Conservation (phyloP, 2,329 filamentous ascomycete species). For the Ramularia endophylla region DNA sequence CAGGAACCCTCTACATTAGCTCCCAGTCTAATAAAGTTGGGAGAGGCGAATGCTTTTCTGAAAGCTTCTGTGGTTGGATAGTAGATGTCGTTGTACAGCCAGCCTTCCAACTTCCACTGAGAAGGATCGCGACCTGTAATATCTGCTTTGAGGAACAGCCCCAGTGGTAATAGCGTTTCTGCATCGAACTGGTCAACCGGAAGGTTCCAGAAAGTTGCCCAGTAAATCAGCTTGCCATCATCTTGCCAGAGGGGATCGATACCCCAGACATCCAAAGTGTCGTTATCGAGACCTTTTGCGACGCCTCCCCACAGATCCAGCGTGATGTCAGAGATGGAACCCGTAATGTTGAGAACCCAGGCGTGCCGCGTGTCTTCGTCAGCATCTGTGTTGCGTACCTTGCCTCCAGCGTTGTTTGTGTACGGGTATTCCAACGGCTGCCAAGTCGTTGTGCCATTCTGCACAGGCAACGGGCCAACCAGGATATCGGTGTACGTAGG, state of each 20-base stretch:
- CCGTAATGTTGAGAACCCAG: constrained; percentile 32
- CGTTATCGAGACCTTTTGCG: constrained; percentile 35
- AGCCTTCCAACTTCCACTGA: constrained; percentile 47
- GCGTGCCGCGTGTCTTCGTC: constrained; percentile 31
- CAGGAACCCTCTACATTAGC: constrained; percentile 46
- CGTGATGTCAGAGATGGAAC: constrained; percentile 35
- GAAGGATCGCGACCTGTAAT: constrained; percentile 47
- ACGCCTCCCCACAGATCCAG: constrained; percentile 41
- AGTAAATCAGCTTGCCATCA: constrained; percentile 37
- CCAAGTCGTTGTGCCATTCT: constrained; percentile 35
- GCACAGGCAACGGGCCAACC: constrained; percentile 45
- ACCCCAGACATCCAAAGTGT: constrained; percentile 36
- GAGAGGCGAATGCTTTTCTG: constrained; percentile 38
- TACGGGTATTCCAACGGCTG: constrained; percentile 39
- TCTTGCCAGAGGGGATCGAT: constrained; percentile 43
- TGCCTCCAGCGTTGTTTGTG: constrained; percentile 36
- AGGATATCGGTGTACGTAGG: constrained; percentile 38
- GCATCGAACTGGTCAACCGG: constrained; percentile 38
- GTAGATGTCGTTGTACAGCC: constrained; percentile 51
- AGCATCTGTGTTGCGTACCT: constrained; percentile 38
- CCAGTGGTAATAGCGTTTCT: constrained; percentile 41
- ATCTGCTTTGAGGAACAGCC: constrained; percentile 40
- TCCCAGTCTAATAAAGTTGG: constrained; percentile 43
- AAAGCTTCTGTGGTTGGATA: constrained; percentile 48
- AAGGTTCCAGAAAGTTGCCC: constrained; percentile 43